A percentile compares a stretch with the other conserved stretches of the same genome.
phyloP scores from a whole-genome alignment of 1,284 basidiomycete species.

The Austropuccinia psidii region DNA sequence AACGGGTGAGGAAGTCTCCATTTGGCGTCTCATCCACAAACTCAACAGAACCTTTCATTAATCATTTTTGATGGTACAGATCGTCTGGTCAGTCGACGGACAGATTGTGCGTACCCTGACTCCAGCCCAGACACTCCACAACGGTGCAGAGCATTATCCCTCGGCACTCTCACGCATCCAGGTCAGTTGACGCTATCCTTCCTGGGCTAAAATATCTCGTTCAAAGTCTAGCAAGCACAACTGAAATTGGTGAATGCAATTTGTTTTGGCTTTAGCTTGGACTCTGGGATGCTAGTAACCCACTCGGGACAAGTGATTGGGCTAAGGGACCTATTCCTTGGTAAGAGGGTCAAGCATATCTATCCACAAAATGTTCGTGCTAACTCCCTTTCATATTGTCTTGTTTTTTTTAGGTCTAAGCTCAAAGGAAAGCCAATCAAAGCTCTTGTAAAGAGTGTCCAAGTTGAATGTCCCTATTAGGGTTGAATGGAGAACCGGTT shows the following conservation, averaged over 20 bases:
- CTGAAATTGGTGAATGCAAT: neutral
- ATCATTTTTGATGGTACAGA: neutral
- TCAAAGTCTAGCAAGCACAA: too few species aligned
- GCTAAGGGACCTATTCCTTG: constrained; percentile 35
- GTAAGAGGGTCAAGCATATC: neutral
- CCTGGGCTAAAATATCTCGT: neutral
- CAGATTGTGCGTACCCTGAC: constrained; percentile 16
- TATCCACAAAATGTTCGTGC: neutral
- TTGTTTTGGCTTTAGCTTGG: neutral
- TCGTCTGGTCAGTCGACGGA: constrained; percentile 32
- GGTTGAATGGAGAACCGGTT: neutral
- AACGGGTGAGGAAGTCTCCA: neutral
- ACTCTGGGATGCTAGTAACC: constrained; percentile 35
- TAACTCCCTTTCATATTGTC: neutral
- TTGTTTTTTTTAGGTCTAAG: neutral
- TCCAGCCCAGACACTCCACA: constrained; percentile 15
- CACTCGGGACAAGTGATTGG: constrained; percentile 30
- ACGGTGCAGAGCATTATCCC: constrained; percentile 21
- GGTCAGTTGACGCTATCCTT: neutral
- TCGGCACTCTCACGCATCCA: constrained; percentile 30
- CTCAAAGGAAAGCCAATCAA: neutral
- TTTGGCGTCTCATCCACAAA: neutral
- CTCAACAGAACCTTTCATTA: too few species aligned
- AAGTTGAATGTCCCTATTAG: constrained; percentile 34
- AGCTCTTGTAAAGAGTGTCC: constrained; percentile 7